phyloP scores from a whole-genome alignment of 352 stramenopile genomes.

The Stephanocyclus meneghinianus region DNA sequence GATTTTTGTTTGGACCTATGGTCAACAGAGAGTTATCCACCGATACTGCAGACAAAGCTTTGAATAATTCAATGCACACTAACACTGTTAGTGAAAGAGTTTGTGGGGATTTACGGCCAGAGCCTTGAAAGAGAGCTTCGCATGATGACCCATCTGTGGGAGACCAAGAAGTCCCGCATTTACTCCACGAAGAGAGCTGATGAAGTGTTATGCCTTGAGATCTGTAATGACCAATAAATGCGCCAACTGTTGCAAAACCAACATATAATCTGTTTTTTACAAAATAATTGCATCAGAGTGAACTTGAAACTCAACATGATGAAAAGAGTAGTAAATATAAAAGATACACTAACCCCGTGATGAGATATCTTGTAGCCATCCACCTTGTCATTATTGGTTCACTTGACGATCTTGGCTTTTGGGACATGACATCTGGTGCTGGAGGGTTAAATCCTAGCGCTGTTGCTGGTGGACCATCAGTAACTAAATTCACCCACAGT shows the following conservation, averaged over 20 bases:
- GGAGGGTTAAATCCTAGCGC: conserved; percentile 98
- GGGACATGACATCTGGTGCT: conserved; percentile 96
- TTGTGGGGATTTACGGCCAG: conserved; percentile 75
- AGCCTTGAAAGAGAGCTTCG: conserved; percentile 64
- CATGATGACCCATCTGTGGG: conserved; percentile 52
- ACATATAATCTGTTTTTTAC: conserved; percentile 80
- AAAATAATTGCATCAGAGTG: not conserved
- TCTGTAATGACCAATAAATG: conserved; percentile 86
- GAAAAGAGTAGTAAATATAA: not conserved
- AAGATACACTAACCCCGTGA: conserved; percentile 70
- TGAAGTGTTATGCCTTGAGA: conserved; percentile 71
- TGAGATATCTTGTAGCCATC: conserved; percentile 96
- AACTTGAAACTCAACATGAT: not conserved
- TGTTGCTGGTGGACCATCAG: conserved; percentile 96
- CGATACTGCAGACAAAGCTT: conserved; percentile 84
- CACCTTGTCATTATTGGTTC: conserved; percentile 97
- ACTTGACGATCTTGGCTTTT: conserved; percentile 91
- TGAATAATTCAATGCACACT: conserved; percentile 87
- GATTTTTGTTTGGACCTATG: conserved; percentile 83
- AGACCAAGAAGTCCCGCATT: conserved; percentile 73
- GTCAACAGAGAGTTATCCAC: conserved; percentile 84
- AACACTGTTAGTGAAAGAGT: conserved; percentile 85
- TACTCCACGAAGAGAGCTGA: conserved; percentile 82
- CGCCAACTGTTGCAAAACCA: conserved; percentile 86
- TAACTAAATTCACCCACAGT: conserved; percentile 99